Evolutionary conservation across 2,329 filamentous ascomycete species (phyloP), one percentile per base, ranked within the genome.

Genomic region (Pestalotiopsis sp.): DNA sequence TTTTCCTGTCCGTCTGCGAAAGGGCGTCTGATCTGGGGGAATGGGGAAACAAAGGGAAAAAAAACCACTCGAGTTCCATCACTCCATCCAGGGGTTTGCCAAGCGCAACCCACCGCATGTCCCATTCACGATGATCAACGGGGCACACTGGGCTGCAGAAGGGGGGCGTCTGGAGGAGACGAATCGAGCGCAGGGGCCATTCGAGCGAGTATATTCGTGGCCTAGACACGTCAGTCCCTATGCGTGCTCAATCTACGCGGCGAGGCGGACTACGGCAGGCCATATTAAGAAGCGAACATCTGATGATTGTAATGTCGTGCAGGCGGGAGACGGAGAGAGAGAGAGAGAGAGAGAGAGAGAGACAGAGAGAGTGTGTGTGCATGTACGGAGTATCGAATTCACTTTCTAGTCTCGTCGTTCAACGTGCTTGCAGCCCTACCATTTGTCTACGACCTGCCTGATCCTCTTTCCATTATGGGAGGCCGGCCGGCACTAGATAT

Each of bases 351-450:
- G 20, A 23, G 45, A 9, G 6, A n/a, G 45, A 9, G 6, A n/a
- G 20, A 52, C 3, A 52, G 17, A 52, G 31, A 3, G 31, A 11
- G 31, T 36, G 31, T 52, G 45, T 52, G 20, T n/a, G 17, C 7
- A 52, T 17, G 45, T n/a, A 52, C 17, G 14, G 14, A n/a, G 20
- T 52, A n/a, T 52, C 17, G 5, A 52, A 12, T 36, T 31, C 25
- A 66, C 27, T 36, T 66, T 40, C 65, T 66, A 66, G 31, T 66
- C 65, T 59, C n/a, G 65, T 59, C 56, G 27, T 23, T 40, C n/a
- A n/a, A 38, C 27, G 56, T 45, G 36, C 40, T 45, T 57, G 45
- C 41, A 56, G 27, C 41, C 64, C 64, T 40, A 27, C 49, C 20
- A 23, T 23, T 62, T 59, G 57, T n/a, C 59, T 62, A 62, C 11